Percentiles rank a stretch among this genome's conserved stretches.
phyloP scores from a whole-genome alignment of 352 stramenopile genomes.

The Phytophthora sp. region DNA sequence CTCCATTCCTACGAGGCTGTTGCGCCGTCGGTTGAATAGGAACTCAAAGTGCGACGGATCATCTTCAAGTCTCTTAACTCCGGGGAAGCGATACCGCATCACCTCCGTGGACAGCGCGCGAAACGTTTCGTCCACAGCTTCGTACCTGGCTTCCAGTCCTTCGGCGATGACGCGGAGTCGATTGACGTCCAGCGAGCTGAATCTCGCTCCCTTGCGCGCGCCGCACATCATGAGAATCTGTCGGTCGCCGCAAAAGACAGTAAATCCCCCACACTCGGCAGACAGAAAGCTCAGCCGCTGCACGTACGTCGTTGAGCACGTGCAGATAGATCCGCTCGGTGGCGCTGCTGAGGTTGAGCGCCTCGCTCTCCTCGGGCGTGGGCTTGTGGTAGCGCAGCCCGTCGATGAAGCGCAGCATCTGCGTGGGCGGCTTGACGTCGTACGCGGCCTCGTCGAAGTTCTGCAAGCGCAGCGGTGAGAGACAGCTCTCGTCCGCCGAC shows the following conservation, averaged over 20 bases:
- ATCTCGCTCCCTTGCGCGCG: slow-evolving; percentile 79
- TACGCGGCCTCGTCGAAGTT: slow-evolving; percentile 79
- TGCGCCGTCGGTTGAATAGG: slow-evolving; percentile 32
- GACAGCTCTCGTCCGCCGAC: too few relatives aligned
- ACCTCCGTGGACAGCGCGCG: slow-evolving; percentile 61
- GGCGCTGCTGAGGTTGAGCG: slow-evolving; percentile 76
- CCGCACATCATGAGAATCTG: slow-evolving; percentile 81
- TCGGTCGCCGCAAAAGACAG: neutral
- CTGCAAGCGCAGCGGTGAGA: slow-evolving; percentile 35
- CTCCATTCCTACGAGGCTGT: slow-evolving; percentile 35
- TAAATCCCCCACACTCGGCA: too few relatives aligned
- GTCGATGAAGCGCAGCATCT: slow-evolving; percentile 86
- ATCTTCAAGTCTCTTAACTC: slow-evolving; percentile 69
- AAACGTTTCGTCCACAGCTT: slow-evolving; percentile 60
- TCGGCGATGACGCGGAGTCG: slow-evolving; percentile 55
- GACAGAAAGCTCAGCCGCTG: too few relatives aligned
- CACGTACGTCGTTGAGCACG: slow-evolving; percentile 71
- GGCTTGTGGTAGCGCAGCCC: slow-evolving; percentile 86
- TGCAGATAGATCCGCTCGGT: slow-evolving; percentile 81
- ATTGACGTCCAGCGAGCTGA: slow-evolving; percentile 76
- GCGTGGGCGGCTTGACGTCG: slow-evolving; percentile 70
- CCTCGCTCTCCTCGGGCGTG: slow-evolving; percentile 66
- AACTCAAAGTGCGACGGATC: slow-evolving; percentile 51
- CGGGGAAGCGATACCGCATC: slow-evolving; percentile 62
- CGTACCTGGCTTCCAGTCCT: slow-evolving; percentile 56